These are phyloP conservation scores for Eucalyptus cloeziana DNA, from an alignment of 345 rosid genomes.

Conservation along the genomic window DNA sequence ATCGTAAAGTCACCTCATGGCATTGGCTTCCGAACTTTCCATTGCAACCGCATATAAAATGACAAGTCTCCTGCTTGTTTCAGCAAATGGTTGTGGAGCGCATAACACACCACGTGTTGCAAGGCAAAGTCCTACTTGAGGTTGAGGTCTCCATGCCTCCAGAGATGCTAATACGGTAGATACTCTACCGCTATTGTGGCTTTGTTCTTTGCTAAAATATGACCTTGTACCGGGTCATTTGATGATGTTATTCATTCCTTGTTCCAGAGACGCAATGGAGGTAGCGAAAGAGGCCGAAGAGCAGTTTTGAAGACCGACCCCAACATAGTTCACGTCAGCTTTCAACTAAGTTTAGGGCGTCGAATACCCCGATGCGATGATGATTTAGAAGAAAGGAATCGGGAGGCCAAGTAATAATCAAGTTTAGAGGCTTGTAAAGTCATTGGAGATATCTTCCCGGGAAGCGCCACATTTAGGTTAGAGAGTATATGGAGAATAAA, in stretches of 20 bases:
- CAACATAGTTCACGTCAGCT: slow-evolving; percentile 31
- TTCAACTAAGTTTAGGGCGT: slow-evolving; percentile 43
- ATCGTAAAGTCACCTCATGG: not conserved
- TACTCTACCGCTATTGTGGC: not conserved
- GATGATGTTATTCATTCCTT: not conserved
- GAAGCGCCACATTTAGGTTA: not conserved
- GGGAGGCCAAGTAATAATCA: not conserved
- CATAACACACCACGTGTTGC: slow-evolving; percentile 52
- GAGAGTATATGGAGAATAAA: not conserved
- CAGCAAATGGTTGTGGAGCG: slow-evolving; percentile 65
- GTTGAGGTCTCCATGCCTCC: slow-evolving; percentile 33
- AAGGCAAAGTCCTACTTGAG: slow-evolving; percentile 47
- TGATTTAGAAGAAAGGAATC: not conserved
- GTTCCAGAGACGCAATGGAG: slow-evolving; percentile 47
- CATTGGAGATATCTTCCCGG: not conserved
- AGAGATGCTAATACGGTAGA: slow-evolving; percentile 12
- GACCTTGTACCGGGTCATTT: not conserved
- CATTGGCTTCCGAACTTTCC: not conserved
- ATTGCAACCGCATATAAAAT: not conserved
- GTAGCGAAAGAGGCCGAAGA: slow-evolving; percentile 44
- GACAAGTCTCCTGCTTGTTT: not conserved
- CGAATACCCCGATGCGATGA: not conserved
- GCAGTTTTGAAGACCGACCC: slow-evolving; percentile 33
- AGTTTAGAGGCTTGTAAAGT: not conserved
- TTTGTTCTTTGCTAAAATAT: not conserved